A percentile compares a stretch with the other conserved stretches of the same genome.
These are phyloP conservation scores for Colletotrichum eleusines DNA, from an alignment of 2,329 filamentous ascomycete genomes.

Conservation along the genomic window DNA sequence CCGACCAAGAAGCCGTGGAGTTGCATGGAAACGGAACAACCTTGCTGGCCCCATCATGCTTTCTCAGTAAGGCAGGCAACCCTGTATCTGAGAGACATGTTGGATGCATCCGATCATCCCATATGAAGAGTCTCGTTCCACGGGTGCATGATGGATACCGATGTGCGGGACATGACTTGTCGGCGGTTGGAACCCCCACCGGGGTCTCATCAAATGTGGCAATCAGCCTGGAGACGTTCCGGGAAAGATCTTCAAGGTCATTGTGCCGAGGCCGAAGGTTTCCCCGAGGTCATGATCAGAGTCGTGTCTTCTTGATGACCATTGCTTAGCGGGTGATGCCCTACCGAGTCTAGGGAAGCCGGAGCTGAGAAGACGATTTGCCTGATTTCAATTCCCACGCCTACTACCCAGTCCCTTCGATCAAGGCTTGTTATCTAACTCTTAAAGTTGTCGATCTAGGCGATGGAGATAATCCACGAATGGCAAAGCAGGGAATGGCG, in stretches of 20 bases:
- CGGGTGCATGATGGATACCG: slow-evolving; percentile 34
- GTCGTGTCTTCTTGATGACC: not conserved
- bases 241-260: slow-evolving; percentile 30
- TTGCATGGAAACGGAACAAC: slow-evolving; percentile 17
- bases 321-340: not conserved
- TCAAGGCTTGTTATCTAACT: not conserved
- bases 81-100: slow-evolving; percentile 18
- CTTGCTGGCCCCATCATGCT: slow-evolving; percentile 29
- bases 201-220: slow-evolving; percentile 25
- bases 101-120: slow-evolving; percentile 36
- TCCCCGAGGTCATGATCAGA: not conserved
- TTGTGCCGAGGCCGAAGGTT: not conserved
- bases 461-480: slow-evolving; percentile 25
- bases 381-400: not conserved
- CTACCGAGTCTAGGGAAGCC: too few relatives aligned
- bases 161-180: slow-evolving; percentile 37
- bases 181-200: slow-evolving; percentile 20
- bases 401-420: not conserved
- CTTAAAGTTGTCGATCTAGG: not conserved
- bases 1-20: slow-evolving; percentile 17
- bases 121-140: slow-evolving; percentile 29
- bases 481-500: slow-evolving; percentile 42
- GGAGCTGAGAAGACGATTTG: not conserved
- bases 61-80: slow-evolving; percentile 4
- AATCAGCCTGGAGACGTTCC: slow-evolving; percentile 13